Conservation (phyloP, 2,329 filamentous ascomycete genomes). For the Penicillium griseofulvum region DNA sequence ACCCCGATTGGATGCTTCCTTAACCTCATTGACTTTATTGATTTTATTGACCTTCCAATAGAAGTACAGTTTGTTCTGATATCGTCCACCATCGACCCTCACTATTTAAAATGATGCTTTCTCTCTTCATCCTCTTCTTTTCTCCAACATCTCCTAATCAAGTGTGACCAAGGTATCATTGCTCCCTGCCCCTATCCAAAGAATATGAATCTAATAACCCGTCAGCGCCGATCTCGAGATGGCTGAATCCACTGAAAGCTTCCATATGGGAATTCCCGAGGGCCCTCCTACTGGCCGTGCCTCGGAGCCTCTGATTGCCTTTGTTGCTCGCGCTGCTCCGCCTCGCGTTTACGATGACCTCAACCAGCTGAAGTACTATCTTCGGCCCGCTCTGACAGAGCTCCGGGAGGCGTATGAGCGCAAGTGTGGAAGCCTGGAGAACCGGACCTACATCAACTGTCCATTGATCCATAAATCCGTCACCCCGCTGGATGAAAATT, state of each 20-base stretch:
- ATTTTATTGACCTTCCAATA: neutral
- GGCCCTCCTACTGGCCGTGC: neutral
- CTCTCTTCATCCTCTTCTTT: neutral
- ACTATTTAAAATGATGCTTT: neutral
- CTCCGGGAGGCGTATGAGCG: neutral
- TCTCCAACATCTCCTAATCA: neutral
- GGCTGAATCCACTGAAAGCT: neutral
- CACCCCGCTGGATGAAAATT: neutral
- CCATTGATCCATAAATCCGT: neutral
- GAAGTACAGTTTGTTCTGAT: neutral
- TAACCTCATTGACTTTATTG: neutral
- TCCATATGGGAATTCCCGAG: neutral
- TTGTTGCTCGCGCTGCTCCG: neutral
- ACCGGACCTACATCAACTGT: neutral
- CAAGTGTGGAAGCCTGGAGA: neutral
- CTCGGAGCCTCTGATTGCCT: neutral
- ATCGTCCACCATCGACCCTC: neutral
- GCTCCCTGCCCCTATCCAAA: neutral
- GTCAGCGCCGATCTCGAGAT: neutral
- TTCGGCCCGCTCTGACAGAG: neutral
- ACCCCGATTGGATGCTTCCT: neutral
- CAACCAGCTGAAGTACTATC: neutral
- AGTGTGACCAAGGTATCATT: neutral
- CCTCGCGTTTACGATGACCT: neutral
- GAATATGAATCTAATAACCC: neutral